These are phyloP conservation scores for Nakaseomyces sp. DNA, from an alignment of 1,139 yeast genomes.

Conservation along the genomic window DNA sequence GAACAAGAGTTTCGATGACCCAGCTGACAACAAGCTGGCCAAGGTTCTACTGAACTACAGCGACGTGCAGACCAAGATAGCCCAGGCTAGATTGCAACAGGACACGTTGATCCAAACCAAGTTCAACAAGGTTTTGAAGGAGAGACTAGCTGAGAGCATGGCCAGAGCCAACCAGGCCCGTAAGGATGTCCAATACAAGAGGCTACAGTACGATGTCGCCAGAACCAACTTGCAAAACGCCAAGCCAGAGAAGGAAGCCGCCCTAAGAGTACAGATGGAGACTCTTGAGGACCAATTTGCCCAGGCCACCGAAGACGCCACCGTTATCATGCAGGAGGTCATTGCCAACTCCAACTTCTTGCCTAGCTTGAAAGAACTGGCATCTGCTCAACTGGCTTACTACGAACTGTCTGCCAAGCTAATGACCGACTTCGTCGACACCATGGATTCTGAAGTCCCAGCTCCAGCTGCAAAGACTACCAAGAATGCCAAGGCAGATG, in stretches of 20 bases:
- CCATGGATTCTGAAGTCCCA: conserved; percentile 19
- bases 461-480: conserved; percentile 4
- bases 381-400: conserved; percentile 74
- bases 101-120: conserved; percentile 63
- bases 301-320: conserved; percentile 84
- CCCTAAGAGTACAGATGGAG: conserved; percentile 69
- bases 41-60: conserved; percentile 44
- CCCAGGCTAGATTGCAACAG: conserved; percentile 77
- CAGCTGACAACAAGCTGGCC: conserved; percentile 36
- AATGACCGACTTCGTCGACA: conserved; percentile 48
- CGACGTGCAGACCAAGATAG: conserved; percentile 56
- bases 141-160: conserved; percentile 56
- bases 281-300: conserved; percentile 86
- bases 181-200: conserved; percentile 66
- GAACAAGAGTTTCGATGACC: conserved; percentile 31
- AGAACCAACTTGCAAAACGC: conserved; percentile 61
- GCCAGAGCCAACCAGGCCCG: conserved; percentile 64
- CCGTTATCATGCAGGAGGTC: conserved; percentile 73
- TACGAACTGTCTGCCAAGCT: conserved; percentile 70
- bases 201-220: conserved; percentile 74
- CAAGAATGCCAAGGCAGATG: neutral
- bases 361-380: conserved; percentile 58
- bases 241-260: conserved; percentile 66
- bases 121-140: conserved; percentile 60
- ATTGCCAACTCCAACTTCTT: conserved; percentile 67